A percentile compares a stretch with the other conserved stretches of the same genome.
Evolutionary conservation across 768 basidiomycete species (phyloP).

Genomic region (Termitomyces sp.): DNA sequence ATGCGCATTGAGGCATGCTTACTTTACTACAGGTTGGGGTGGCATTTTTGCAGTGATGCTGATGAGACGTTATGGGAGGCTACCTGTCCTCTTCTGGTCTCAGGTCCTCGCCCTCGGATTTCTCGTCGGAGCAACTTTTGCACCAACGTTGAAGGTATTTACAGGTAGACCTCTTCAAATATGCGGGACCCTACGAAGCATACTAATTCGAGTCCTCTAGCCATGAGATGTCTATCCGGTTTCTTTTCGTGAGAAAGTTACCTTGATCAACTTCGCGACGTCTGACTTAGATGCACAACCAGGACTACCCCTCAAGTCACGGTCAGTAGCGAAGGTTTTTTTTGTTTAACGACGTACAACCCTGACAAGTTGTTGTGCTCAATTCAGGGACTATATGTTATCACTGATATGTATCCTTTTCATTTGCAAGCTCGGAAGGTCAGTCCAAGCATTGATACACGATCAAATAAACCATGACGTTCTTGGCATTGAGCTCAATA

Average conservation of each 20-base stretch:
- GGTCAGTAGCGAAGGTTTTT: conserved; percentile 26
- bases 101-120: conserved; percentile 58
- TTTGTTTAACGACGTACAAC: neutral
- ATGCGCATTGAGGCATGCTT: neutral
- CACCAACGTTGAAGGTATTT: conserved; percentile 47
- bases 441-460: conserved; percentile 20
- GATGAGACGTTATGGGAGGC: conserved; percentile 57
- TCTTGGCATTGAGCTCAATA: conserved; percentile 31
- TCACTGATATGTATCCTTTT: conserved; percentile 65
- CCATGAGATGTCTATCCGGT: conserved; percentile 53
- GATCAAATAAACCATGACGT: neutral
- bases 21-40: conserved; percentile 42
- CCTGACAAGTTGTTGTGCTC: neutral
- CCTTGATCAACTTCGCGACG: neutral
- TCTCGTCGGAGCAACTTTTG: conserved; percentile 50
- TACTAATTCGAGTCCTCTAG: conserved; percentile 18
- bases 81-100: conserved; percentile 70
- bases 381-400: conserved; percentile 49
- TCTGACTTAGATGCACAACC: conserved; percentile 1
- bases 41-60: conserved; percentile 56
- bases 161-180: conserved; percentile 27
- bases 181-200: neutral
- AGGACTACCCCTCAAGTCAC: conserved; percentile 47
- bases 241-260: conserved; percentile 42
- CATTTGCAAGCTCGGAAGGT: conserved; percentile 66